Evolutionary conservation across 176 grass and related monocot genomes (phyloP), one percentile per base, ranked within the genome.

Genomic region (Ananas comosus): DNA sequence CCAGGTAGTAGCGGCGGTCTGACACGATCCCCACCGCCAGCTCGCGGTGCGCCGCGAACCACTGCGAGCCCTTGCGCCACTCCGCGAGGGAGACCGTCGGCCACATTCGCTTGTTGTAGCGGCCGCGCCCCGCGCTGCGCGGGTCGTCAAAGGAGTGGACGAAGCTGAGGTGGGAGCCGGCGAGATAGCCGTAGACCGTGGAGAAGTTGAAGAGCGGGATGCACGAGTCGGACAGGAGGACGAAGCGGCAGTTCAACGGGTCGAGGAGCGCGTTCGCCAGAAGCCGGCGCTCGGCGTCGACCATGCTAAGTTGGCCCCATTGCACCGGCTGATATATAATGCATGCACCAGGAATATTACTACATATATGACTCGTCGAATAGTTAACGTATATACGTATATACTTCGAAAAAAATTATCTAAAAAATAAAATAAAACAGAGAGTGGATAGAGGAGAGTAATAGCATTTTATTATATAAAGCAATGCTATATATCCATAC

Each of bases 31-130:
- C 53, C 25, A 66, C 61, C 9, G 76, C 81, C 24, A 79, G 25
- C 18, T 51, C 51, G 16, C 81, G 74, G 22, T 75, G 63, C 24
- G 74, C 16, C 64, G 74, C 76, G 70, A 84, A 79, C 81, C 81
- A 84, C 64, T 84, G 81, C 17, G 81, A 79, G 33, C 81, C 81
- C 70, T 84, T 84, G 70, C 70, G 81, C 81, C 81, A 84, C 12
- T 84, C 70, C 0, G 75, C 29, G 49, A 79, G 42, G 33, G 69
- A 13, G 65, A 84, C 67, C 48, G 5, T 47, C 11, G 75, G 81
- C 64, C 11, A 47, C 81, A 83, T 83, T 10, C 50, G 66, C n/a
- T 3, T 28, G 74, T 53, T 83, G 69, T 78, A 83, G 19, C 76
- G 76, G 18, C 81, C 81, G 23, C 70, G 70, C 13, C 82, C 76